phyloP scores from a whole-genome alignment of 768 basidiomycete genomes.

The Mycena leptocephala region DNA sequence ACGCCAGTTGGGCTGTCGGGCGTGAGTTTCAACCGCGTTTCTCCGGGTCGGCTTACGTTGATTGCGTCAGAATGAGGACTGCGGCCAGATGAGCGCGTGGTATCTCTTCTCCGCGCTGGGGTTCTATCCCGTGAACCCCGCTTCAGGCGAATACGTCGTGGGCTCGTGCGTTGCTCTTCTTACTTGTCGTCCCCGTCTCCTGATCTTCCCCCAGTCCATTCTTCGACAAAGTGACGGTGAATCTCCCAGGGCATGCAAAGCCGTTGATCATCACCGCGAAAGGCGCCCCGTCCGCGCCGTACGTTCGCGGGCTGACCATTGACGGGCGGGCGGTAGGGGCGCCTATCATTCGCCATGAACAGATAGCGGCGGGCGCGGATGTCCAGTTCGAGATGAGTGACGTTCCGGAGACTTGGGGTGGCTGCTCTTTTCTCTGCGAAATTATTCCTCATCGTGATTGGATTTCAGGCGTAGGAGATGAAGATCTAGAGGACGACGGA shows the following conservation, averaged over 20 bases:
- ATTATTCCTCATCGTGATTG: background rate
- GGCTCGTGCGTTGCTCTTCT: conserved; percentile 51
- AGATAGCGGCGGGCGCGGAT: conserved; percentile 71
- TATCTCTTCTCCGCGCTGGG: conserved; percentile 88
- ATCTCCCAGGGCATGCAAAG: conserved; percentile 60
- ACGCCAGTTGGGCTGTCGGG: conserved; percentile 82
- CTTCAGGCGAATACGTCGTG: conserved; percentile 81
- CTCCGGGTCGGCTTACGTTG: background rate
- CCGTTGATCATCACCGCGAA: conserved; percentile 68
- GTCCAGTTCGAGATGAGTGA: conserved; percentile 80
- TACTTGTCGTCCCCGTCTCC: background rate
- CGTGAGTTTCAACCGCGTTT: conserved; percentile 56
- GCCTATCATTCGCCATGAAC: conserved; percentile 74
- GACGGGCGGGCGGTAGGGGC: conserved; percentile 62
- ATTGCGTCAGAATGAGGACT: conserved; percentile 82
- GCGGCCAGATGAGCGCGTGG: conserved; percentile 94
- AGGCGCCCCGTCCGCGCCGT: conserved; percentile 74
- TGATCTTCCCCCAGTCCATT: conserved; percentile 55
- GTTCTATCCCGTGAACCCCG: conserved; percentile 90
- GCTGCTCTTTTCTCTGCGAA: background rate
- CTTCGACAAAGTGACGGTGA: conserved; percentile 68
- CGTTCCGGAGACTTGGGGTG: conserved; percentile 61
- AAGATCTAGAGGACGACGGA: background rate
- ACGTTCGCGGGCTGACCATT: conserved; percentile 72
- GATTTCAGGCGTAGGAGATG: background rate